Percentiles rank a stretch among this genome's conserved stretches.
Conservation (phyloP, 192 early-diverging fungal genomes). For the Coemansia javaensis region DNA sequence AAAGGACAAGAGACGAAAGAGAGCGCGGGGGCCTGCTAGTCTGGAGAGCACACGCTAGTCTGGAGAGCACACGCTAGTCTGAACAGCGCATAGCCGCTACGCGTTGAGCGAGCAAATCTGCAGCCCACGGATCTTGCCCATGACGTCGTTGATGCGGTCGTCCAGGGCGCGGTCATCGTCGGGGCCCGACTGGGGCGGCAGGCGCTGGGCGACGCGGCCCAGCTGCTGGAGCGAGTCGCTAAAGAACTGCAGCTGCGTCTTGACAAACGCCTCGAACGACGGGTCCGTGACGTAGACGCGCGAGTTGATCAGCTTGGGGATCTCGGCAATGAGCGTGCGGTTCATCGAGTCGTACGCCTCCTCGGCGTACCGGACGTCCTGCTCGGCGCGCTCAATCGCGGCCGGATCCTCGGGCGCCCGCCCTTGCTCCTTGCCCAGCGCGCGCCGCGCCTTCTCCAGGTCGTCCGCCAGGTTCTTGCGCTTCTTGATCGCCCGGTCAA, state of each 20-base stretch:
- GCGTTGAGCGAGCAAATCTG: constrained; percentile 77
- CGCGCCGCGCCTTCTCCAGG: constrained; percentile 72
- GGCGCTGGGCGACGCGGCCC: constrained; percentile 57
- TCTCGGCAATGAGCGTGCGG: constrained; percentile 70
- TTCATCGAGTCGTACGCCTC: constrained; percentile 82
- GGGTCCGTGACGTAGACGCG: constrained; percentile 90
- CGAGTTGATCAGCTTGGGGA: constrained; percentile 86
- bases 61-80: not conserved
- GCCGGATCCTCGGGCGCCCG: constrained; percentile 70
- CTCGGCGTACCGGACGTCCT: constrained; percentile 67
- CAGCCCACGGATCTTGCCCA: constrained; percentile 86
- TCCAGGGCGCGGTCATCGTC: constrained; percentile 56
- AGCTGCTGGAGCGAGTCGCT: constrained; percentile 74
- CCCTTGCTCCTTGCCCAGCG: constrained; percentile 76
- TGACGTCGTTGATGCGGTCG: constrained; percentile 69
- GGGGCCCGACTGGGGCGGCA: constrained; percentile 58
- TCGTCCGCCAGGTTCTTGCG: constrained; percentile 85
- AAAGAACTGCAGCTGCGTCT: constrained; percentile 88
- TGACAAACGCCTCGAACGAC: constrained; percentile 92
- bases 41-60: no score
- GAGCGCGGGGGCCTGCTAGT: no score
- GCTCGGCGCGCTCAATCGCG: constrained; percentile 67
- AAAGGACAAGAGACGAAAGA: no score
- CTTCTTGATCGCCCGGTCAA: constrained; percentile 88
- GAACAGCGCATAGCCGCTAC: constrained; percentile 6